These are phyloP conservation scores for Durusdinium trenchii DNA, from an alignment of 73 alveolate species.

Conservation along the genomic window DNA sequence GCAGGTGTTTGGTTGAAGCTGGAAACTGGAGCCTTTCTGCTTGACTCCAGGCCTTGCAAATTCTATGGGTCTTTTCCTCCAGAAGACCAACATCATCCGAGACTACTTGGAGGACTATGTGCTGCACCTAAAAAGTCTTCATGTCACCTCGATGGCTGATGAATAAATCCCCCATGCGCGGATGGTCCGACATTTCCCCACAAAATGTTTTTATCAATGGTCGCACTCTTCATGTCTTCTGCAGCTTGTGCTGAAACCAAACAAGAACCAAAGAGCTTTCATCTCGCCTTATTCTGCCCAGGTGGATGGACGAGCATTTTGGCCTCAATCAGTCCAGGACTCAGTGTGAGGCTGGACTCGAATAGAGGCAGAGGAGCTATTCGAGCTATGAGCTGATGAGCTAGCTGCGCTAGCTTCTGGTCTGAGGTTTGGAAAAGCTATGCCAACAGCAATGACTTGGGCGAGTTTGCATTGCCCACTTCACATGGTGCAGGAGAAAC, in stretches of 20 bases:
- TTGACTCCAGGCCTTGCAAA: constrained; percentile 35
- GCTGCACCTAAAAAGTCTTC: background rate
- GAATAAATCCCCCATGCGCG: background rate
- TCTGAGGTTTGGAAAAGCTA: constrained; percentile 85
- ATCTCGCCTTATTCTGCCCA: background rate
- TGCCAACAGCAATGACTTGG: constrained; percentile 61
- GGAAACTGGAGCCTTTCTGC: background rate
- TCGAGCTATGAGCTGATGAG: no score
- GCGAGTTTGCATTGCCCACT: constrained; percentile 85
- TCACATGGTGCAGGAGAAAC: constrained; percentile 53
- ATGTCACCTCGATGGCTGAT: background rate
- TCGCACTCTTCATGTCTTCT: background rate
- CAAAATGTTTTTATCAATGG: background rate
- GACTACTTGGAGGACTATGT: constrained; percentile 91
- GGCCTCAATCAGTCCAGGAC: constrained; percentile 61
- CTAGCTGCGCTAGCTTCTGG: no score
- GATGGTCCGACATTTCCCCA: background rate
- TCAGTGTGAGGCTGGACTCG: no score
- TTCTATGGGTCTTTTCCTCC: constrained; percentile 90
- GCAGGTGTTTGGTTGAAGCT: background rate
- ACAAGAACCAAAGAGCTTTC: background rate
- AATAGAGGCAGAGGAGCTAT: no score
- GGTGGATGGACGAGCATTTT: constrained; percentile 88
- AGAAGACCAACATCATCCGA: constrained; percentile 92
- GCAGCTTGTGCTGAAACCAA: background rate